phyloP scores from a whole-genome alignment of 495 filamentous ascomycete genomes.

The Mycothermus thermophilus region DNA sequence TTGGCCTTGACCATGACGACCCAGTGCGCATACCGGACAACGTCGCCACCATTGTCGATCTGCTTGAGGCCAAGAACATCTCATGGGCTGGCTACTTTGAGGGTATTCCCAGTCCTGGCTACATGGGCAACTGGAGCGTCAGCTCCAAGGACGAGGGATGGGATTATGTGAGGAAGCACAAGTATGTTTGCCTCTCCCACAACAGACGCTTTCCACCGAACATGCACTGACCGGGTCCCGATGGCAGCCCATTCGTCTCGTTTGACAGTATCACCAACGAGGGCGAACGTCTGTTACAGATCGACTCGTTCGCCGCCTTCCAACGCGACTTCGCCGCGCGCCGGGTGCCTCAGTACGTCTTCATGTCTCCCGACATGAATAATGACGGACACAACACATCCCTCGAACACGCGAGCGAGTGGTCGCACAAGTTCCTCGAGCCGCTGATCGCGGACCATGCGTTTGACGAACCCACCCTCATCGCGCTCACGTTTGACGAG shows the following conservation, averaged over 20 bases:
- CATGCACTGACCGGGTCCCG: background rate
- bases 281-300: slow-evolving; percentile 39
- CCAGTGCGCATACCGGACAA: slow-evolving; percentile 46
- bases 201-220: background rate
- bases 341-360: slow-evolving; percentile 51
- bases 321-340: slow-evolving; percentile 38
- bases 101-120: slow-evolving; percentile 50
- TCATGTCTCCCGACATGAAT: slow-evolving; percentile 59
- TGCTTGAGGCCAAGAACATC: slow-evolving; percentile 48
- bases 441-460: slow-evolving; percentile 43
- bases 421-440: slow-evolving; percentile 42
- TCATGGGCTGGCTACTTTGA: slow-evolving; percentile 58
- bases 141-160: slow-evolving; percentile 34
- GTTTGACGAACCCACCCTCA: slow-evolving; percentile 47
- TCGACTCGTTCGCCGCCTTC: slow-evolving; percentile 49
- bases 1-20: slow-evolving; percentile 53
- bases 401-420: slow-evolving; percentile 44
- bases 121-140: slow-evolving; percentile 43
- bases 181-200: slow-evolving; percentile 20
- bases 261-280: slow-evolving; percentile 37
- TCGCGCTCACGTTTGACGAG: slow-evolving; percentile 58
- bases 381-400: slow-evolving; percentile 57
- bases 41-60: slow-evolving; percentile 53
- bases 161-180: slow-evolving; percentile 62
- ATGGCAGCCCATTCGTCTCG: slow-evolving; percentile 35